Percentiles rank a stretch among this genome's conserved stretches.
phyloP scores from a whole-genome alignment of 2,329 filamentous ascomycete genomes.

The Hawksworthiomyces lignivorus region DNA sequence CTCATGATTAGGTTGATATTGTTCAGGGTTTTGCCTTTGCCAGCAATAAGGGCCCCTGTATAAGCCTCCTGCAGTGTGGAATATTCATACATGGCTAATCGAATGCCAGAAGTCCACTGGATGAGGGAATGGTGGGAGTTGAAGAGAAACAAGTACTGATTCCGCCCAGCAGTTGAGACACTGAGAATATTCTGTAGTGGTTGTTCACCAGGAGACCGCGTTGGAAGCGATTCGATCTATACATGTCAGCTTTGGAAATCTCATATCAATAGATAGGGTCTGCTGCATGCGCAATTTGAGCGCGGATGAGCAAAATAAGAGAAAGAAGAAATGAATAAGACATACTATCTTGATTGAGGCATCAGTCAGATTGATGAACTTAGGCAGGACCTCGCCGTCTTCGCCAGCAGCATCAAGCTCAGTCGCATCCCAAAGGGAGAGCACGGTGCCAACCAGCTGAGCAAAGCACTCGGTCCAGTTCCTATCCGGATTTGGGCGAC shows the following conservation, averaged over 20 bases:
- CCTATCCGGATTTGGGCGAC: conserved; percentile 75
- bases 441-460: conserved; percentile 86
- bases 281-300: too few relatives aligned
- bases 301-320: not conserved
- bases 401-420: conserved; percentile 83
- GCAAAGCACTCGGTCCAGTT: conserved; percentile 97
- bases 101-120: conserved; percentile 93
- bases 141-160: conserved; percentile 92
- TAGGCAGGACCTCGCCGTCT: conserved; percentile 48
- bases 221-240: conserved; percentile 86
- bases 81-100: conserved; percentile 90
- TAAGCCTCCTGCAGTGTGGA: conserved; percentile 92
- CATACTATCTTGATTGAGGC: conserved; percentile 95
- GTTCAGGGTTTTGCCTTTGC: conserved; percentile 83
- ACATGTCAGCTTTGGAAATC: too few relatives aligned
- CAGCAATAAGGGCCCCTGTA: conserved; percentile 89
- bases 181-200: conserved; percentile 91
- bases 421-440: conserved; percentile 92
- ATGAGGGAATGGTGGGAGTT: conserved; percentile 88
- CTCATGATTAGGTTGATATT: conserved; percentile 88
- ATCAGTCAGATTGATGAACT: conserved; percentile 92
- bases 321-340: not conserved
- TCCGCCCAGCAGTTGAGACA: conserved; percentile 89
- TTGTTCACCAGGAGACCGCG: conserved; percentile 66
- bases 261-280: not conserved